phyloP scores from a whole-genome alignment of 2,329 filamentous ascomycete species.

The Sordariomycetes sp. region DNA sequence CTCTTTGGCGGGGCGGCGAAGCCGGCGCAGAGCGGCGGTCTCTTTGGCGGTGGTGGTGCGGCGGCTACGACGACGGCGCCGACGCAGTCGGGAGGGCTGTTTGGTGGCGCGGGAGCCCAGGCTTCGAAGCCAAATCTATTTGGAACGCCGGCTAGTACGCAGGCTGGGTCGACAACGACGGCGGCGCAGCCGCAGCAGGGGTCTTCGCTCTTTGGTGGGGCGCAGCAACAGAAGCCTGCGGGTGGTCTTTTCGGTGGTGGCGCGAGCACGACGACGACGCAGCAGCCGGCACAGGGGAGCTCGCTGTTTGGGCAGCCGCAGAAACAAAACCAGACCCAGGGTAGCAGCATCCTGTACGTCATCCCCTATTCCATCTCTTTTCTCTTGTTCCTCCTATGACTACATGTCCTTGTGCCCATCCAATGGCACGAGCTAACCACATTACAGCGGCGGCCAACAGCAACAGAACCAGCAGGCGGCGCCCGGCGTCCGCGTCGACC shows the following conservation, averaged over 20 bases:
- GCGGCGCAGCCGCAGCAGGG: slow-evolving; percentile 2
- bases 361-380: too few species aligned
- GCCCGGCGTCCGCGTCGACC: slow-evolving; percentile 66
- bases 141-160: background rate
- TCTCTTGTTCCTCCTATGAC: too few species aligned
- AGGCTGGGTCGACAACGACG: background rate
- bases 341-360: slow-evolving; percentile 16
- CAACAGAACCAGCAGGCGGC: slow-evolving; percentile 31
- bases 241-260: background rate
- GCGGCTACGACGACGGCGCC: background rate
- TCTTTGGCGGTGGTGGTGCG: background rate
- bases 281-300: background rate
- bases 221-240: slow-evolving; percentile 3
- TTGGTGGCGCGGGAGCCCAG: slow-evolving; percentile 10
- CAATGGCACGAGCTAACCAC: background rate
- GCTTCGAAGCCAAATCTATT: slow-evolving; percentile 3
- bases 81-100: slow-evolving; percentile 10
- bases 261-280: background rate
- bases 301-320: slow-evolving; percentile 1
- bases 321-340: background rate
- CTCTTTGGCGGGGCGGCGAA: slow-evolving; percentile 21
- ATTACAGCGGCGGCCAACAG: slow-evolving; percentile 1
- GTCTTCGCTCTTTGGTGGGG: slow-evolving; percentile 1
- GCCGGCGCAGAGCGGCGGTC: slow-evolving; percentile 9
- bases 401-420: too few species aligned